phyloP scores from a whole-genome alignment of 352 stramenopile genomes.

The Saprolegnia diclina region DNA sequence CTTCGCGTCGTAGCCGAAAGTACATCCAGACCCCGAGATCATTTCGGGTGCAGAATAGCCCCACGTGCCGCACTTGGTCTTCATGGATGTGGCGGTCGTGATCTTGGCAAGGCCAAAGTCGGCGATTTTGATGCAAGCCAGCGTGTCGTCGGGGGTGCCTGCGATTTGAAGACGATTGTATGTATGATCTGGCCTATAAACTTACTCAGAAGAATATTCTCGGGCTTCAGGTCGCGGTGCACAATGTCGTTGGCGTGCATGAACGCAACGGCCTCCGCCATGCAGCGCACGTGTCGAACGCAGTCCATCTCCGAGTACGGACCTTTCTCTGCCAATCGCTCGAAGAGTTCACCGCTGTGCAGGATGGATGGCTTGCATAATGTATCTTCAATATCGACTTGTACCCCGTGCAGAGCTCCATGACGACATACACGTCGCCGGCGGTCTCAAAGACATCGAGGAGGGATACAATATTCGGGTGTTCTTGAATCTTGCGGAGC shows the following conservation, averaged over 20 bases:
- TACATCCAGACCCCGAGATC: slow-evolving; percentile 61
- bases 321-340: slow-evolving; percentile 67
- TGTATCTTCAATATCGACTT: background rate
- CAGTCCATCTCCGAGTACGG: slow-evolving; percentile 79
- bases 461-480: slow-evolving; percentile 74
- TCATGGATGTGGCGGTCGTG: slow-evolving; percentile 57
- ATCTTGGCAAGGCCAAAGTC: slow-evolving; percentile 85
- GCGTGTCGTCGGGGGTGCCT: slow-evolving; percentile 19
- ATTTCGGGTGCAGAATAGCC: slow-evolving; percentile 80
- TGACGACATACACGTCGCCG: slow-evolving; percentile 66
- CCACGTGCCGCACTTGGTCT: slow-evolving; percentile 79
- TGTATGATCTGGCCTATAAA: background rate
- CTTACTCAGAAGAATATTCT: slow-evolving; percentile 64
- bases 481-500: slow-evolving; percentile 47
- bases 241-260: slow-evolving; percentile 72
- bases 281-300: slow-evolving; percentile 60
- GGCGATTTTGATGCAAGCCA: slow-evolving; percentile 37
- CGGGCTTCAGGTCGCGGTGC: slow-evolving; percentile 76
- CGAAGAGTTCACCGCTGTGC: slow-evolving; percentile 65
- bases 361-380: background rate
- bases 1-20: slow-evolving; percentile 77
- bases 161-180: background rate
- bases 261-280: slow-evolving; percentile 64
- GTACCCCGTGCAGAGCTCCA: slow-evolving; percentile 64
- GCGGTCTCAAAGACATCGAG: slow-evolving; percentile 78